Base-by-base conservation (phyloP, 2,329 filamentous ascomycete species). In the Furcasterigmium furcatum region DNA sequence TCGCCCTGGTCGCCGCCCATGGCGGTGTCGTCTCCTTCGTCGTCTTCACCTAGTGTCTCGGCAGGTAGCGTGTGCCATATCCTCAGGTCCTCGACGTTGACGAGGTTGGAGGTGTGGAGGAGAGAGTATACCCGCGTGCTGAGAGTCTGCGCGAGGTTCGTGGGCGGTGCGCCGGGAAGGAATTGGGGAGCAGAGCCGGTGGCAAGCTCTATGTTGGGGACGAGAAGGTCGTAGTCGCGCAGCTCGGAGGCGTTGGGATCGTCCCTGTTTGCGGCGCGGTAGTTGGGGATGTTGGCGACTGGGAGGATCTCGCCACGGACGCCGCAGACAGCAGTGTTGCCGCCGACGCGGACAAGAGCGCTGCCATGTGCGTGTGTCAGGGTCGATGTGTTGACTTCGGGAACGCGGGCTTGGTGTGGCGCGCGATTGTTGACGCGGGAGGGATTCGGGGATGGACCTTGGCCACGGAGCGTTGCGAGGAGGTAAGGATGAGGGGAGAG, bases 281-380 rank as follows among this genome's bases (percentile, higher is more conserved):
- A 86, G 56, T 81, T 83, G 40, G 85, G 84, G 48, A 95, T 88
- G 61, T 89, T 83, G 41, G 79, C 77, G 3, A 87, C 84, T 40
- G 84, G 76, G 21, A 99, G 73, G 7, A 95, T 84, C 68, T 99
- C 94, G 43, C 79, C 91, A 38, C 92, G 83, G 18, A 99, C 83
- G 46, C 92, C 94, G 62, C 91, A 96, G 30, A 99, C 91, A n/a
- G 91, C 89, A 1, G 90, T 91, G 1, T 92, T 97, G 64, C 95
- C 89, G 39, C 94, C 94, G 43, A 88, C 74, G 29, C 94, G 82
- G 41, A 97, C 87, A 1, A 97, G 85, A 1, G 92, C 87, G 57
- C 89, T 95, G 43, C 94, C 94, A 61, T 95, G 85, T 46, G 90
- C 87, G 64, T 99, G 91, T 1, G 90, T 88, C 41, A 99, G 74